Evolutionary conservation across 345 rosid species (phyloP), one percentile per base, ranked within the genome.

Genomic region (Lepidium sativum): DNA sequence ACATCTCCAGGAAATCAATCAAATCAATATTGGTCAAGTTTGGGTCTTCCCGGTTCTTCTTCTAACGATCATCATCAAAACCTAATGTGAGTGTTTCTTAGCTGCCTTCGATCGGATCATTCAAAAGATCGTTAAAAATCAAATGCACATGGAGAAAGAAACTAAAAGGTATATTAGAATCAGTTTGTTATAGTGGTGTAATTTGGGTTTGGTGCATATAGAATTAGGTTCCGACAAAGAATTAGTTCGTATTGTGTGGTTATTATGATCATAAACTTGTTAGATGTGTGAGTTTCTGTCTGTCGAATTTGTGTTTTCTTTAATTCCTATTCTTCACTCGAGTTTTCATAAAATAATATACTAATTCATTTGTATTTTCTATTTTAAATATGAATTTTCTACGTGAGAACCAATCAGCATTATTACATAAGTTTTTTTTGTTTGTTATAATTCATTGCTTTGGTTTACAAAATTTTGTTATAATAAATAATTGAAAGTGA

Each of bases 21-120:
- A 40, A 72, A 60, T 67, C 76, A 65, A 6, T 73, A 67, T 32
- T 73, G 77, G 77, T 54, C 63, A 4, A 57, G 77, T 60, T 45
- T 39, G 23, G 57, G 47, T 53, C 35, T 66, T 4, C 67, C 63
- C 0, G 72, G 72, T 34, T 72, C 72, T 60, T 59, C 72, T 43
- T 67, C 72, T 44, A 73, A 51, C 12, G 72, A 72, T 58, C 61
- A 49, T 32, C 66, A 57, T 4, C 71, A 65, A 16, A 32, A 66
- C 38, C 63, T 65, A 23, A 65, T 66, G 67, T 72, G 71, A 72
- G 20, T 50, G 48, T 57, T 64, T 11, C 52, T 5, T 63, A 34
- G 56, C 38, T 15, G 34, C 31, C 1, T 1, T 27, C 31, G 31
- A 27, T 39, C 15, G 42, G 38, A 56, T 64, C 43, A 56, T 32